Conservation (phyloP, 2,329 filamentous ascomycete genomes). For the Alternaria sp. region DNA sequence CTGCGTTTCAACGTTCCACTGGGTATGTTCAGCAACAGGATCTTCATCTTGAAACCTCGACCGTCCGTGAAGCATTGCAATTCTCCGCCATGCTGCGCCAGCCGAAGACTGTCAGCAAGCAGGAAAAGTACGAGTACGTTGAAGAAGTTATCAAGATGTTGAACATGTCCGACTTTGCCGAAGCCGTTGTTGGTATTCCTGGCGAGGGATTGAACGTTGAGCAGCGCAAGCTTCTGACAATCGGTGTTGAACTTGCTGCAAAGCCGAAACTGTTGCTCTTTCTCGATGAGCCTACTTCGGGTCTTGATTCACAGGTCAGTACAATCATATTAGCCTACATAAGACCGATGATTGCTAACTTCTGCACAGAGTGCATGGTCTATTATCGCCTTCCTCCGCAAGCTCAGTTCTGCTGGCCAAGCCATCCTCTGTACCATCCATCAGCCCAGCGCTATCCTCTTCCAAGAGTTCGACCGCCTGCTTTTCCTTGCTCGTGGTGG, state of each 20-base stretch:
- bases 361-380: conserved; percentile 64
- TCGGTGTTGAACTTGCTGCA: conserved; percentile 75
- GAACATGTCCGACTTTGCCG: conserved; percentile 71
- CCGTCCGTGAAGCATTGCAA: conserved; percentile 49
- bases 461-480: conserved; percentile 57
- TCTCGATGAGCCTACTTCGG: conserved; percentile 67
- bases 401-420: conserved; percentile 62
- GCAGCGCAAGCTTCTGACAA: conserved; percentile 74
- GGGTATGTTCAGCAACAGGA: conserved; percentile 54
- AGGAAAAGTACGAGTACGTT: conserved; percentile 69
- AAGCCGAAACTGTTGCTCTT: conserved; percentile 71
- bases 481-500: conserved; percentile 57
- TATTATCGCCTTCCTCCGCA: conserved; percentile 68
- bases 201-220: conserved; percentile 73
- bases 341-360: conserved; percentile 15
- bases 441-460: conserved; percentile 57
- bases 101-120: conserved; percentile 60
- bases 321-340: not conserved
- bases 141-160: conserved; percentile 72
- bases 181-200: conserved; percentile 70
- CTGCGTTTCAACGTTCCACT: conserved; percentile 50
- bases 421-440: conserved; percentile 60
- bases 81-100: conserved; percentile 57
- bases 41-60: conserved; percentile 51
- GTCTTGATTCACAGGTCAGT: conserved; percentile 64